Base-by-base conservation (phyloP, 192 early-diverging fungal genomes). In the Geranomyces michiganensis region DNA sequence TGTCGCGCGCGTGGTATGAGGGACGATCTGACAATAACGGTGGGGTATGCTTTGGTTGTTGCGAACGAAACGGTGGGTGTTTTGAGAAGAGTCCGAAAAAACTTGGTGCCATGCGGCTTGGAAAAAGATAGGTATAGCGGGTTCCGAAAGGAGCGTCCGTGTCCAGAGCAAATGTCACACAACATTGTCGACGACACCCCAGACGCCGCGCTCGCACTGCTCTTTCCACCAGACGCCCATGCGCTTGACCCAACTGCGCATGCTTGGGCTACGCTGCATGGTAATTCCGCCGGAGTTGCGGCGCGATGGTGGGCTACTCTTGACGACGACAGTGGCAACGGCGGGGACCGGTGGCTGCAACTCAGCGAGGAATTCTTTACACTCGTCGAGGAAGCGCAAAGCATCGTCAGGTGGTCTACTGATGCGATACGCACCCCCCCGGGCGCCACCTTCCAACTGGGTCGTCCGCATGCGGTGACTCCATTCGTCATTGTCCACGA, bases 391-490 rank as follows among this genome's bases (percentile, higher is more conserved):
- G 70, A 82, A 82, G 47, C 49, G 33, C 15, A 80, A n/a, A 6
- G 71, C 81, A 48, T 82, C 81, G 17, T 82, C 78, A 17, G 81
- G 81, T 13, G 81, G 65, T n/a, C 71, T 63, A 12, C 65, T 32
- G 65, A 82, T 75, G n/a, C 76, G 72, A 65, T 75, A 79, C 12
- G 74, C 78, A 21, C 78, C 78, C 21, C 81, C 81, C 14, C 81
- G 75, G 3, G 81, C 75, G 0, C 81, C 81, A 22, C 81, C 81
- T 56, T 82, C 81, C 26, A 82, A 66, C 65, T 82, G 81, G 5
- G 76, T 79, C 1, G 77, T 82, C 6, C 71, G 68, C 81, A 82
- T 82, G 10, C 81, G 81, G 6, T 65, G 61, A 30, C 65, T 71
- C 81, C 81, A 82, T 65, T 82, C 81, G 21, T 71, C 62, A 49